phyloP scores from a whole-genome alignment of 352 stramenopile species.

The Pythium periplocum region DNA sequence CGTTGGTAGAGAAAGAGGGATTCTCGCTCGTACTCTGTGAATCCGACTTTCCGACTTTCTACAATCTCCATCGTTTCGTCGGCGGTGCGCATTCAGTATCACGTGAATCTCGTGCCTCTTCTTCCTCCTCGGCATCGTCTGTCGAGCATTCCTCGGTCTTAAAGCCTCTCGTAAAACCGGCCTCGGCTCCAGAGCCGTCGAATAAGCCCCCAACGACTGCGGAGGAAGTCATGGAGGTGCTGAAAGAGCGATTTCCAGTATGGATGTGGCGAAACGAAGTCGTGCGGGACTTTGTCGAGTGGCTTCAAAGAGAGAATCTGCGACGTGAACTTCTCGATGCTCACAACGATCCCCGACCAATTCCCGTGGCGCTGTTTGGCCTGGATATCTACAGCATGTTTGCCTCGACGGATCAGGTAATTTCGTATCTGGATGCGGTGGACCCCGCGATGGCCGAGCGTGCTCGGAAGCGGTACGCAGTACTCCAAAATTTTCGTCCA shows the following conservation, averaged over 20 bases:
- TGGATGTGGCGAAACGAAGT: constrained; percentile 40
- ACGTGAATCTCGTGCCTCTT: constrained; percentile 6
- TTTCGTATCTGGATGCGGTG: constrained; percentile 23
- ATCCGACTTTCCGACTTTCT: constrained; percentile 31
- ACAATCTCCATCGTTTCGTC: constrained; percentile 25
- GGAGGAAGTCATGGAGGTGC: constrained; percentile 27
- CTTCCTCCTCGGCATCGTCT: neutral
- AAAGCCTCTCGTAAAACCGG: neutral
- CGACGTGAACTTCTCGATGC: constrained; percentile 5
- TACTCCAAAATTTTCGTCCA: constrained; percentile 21
- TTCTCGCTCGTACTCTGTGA: constrained; percentile 33
- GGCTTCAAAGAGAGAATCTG: constrained; percentile 24
- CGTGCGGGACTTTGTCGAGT: constrained; percentile 31
- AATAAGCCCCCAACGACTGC: neutral
- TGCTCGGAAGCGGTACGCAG: constrained; percentile 17
- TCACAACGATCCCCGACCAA: neutral
- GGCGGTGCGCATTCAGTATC: constrained; percentile 12
- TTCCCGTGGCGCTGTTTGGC: constrained; percentile 25
- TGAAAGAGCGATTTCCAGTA: constrained; percentile 25
- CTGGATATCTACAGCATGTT: constrained; percentile 39
- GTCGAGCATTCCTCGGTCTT: neutral
- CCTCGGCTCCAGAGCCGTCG: neutral
- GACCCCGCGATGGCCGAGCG: constrained; percentile 24
- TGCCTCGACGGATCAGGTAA: constrained; percentile 25
- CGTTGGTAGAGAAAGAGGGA: constrained; percentile 21